Percentiles rank a stretch among this genome's conserved stretches.
Evolutionary conservation across 1,284 basidiomycete genomes (phyloP).

Genomic region (Butyriboletus appendiculatus): DNA sequence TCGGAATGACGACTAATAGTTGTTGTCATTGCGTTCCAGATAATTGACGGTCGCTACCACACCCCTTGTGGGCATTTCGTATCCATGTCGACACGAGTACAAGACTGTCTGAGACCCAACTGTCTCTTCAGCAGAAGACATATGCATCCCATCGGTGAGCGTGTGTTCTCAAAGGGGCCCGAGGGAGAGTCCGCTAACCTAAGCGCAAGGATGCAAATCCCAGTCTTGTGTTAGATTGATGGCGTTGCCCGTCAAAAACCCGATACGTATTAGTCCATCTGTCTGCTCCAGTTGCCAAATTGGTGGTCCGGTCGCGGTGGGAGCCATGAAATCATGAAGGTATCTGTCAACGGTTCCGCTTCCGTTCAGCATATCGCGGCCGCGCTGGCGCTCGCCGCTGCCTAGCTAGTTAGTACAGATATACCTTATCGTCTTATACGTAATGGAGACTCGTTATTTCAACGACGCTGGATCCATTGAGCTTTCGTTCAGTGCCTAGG

Average conservation of each 20-base stretch:
- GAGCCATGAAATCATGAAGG: conserved; percentile 23
- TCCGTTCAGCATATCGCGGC: conserved; percentile 7
- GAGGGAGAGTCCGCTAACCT: conserved; percentile 18
- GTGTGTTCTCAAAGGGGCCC: neutral
- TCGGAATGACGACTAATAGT: conserved; percentile 6
- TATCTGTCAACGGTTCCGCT: neutral
- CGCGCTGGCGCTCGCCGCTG: conserved; percentile 24
- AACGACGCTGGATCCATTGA: neutral
- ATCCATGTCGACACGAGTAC: conserved; percentile 66
- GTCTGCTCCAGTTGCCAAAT: conserved; percentile 55
- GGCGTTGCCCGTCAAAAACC: conserved; percentile 68
- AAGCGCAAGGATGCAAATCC: conserved; percentile 57
- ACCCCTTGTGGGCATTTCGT: conserved; percentile 74
- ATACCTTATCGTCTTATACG: conserved; percentile 26
- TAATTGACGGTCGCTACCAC: conserved; percentile 77
- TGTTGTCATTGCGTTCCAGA: conserved; percentile 40
- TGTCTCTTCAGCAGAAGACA: conserved; percentile 76
- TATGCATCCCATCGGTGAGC: conserved; percentile 55
- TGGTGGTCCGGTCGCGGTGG: conserved; percentile 18
- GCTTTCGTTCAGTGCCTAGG: neutral
- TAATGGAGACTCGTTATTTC: conserved; percentile 21
- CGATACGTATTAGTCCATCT: conserved; percentile 68
- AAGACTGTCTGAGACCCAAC: conserved; percentile 63
- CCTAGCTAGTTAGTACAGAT: conserved; percentile 12
- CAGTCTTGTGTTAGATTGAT: conserved; percentile 63